These are phyloP conservation scores for Rutstroemia sp. DNA, from an alignment of 2,329 filamentous ascomycete species.

Conservation along the genomic window DNA sequence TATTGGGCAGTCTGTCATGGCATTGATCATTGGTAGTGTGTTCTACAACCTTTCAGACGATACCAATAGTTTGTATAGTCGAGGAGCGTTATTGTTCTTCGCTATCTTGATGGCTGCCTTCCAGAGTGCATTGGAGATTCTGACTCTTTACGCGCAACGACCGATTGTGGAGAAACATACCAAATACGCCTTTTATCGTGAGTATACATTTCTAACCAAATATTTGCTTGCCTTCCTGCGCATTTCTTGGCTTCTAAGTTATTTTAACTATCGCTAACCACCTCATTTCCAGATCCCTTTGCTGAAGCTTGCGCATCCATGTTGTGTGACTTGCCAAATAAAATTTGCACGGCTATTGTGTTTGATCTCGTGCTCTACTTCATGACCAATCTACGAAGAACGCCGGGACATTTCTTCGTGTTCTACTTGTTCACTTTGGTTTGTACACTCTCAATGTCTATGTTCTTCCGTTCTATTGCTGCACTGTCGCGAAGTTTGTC, in stretches of 20 bases:
- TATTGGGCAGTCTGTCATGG: slow-evolving; percentile 37
- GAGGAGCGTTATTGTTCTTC: slow-evolving; percentile 61
- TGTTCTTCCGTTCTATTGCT: slow-evolving; percentile 79
- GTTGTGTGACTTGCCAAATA: slow-evolving; percentile 75
- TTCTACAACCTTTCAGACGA: slow-evolving; percentile 52
- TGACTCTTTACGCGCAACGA: slow-evolving; percentile 80
- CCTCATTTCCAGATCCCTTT: slow-evolving; percentile 49
- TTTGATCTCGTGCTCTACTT: slow-evolving; percentile 85
- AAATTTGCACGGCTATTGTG: slow-evolving; percentile 62
- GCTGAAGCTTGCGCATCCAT: slow-evolving; percentile 57
- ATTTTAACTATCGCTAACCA: too few relatives aligned
- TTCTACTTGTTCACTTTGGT: slow-evolving; percentile 71
- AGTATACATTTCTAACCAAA: too few relatives aligned
- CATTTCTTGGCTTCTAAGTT: too few relatives aligned
- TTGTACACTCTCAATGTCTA: slow-evolving; percentile 72
- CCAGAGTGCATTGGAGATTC: slow-evolving; percentile 57
- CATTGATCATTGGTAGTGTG: slow-evolving; percentile 55
- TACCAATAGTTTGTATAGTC: slow-evolving; percentile 51
- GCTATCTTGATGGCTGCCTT: slow-evolving; percentile 61
- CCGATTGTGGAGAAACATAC: slow-evolving; percentile 88
- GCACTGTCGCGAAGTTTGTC: slow-evolving; percentile 66
- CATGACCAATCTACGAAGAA: slow-evolving; percentile 71
- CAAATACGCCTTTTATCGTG: slow-evolving; percentile 73
- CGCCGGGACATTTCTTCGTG: slow-evolving; percentile 74
- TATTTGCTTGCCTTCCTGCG: too few relatives aligned